Base-by-base conservation (phyloP, 2,329 filamentous ascomycete species). In the Rutstroemia sydowiana region DNA sequence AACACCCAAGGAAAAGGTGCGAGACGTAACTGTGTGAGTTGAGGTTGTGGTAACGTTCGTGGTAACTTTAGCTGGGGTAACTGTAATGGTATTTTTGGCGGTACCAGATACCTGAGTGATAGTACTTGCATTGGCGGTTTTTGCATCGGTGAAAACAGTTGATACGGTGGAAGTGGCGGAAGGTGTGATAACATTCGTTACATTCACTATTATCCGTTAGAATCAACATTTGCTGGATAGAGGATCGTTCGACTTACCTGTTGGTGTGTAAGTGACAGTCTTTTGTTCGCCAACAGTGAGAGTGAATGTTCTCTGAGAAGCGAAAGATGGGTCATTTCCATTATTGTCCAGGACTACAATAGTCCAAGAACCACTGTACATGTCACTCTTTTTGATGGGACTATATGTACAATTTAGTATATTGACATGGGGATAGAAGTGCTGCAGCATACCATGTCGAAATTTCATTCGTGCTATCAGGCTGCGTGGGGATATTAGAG, bases 291-390 rank as follows among this genome's bases (percentile, higher is more conserved):
- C 48, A 21, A 51, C 26, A 14, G 36, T 30, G 31, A 51, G 23
- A 8, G 45, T 13, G 9, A 51, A 51, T n/a, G 42, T 51, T 32
- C 48, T 45, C 23, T 51, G 48, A 20, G 48, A 30, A 14, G 48
- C 48, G 20, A 51, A 51, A 30, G 48, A 51, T 11, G 42, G 36
- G 18, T 36, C 21, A 11, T 45, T 20, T 14, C 48, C 48, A 39
- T 51, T 51, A 6, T 51, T 51, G 16, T 36, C 48, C 42, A 51
- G 31, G 10, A 46, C 40, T 2, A 51, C 34, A 39, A 51, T 51
- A 9, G 42, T 46, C 48, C 48, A 51, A 11, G 14, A 46, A 14
- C 48, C 48, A 18, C 34, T 46, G 13, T 51, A 51, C 48, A 51
- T 51, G 11, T 46, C 8, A 13, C 20, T 51, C 30, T 51, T 51